Evolutionary conservation across 768 basidiomycete genomes (phyloP), one percentile per base, ranked within the genome.

Genomic region (Scleroderma bovista): DNA sequence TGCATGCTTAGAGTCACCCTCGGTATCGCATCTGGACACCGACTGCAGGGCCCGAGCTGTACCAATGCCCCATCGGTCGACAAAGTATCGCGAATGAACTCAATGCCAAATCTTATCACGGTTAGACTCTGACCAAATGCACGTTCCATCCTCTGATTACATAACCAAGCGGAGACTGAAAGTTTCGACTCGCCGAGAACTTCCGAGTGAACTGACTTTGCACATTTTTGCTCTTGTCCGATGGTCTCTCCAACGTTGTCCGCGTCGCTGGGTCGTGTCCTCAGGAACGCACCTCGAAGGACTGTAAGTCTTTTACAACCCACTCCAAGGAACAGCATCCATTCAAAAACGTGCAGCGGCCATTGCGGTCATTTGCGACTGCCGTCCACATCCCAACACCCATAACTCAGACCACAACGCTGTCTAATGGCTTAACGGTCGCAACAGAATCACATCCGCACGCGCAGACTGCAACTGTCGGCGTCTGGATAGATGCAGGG

Each of bases 401-500:
- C 47, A 75, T 86, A 56, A 96, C 93, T 40, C 84, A 97, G 71
- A 83, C 92, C 52, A 86, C 93, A 23, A 95, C 92, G 6, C 86
- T 99, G 48, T 76, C 90, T 13, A 97, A 96, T 74, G 96, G 96
- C 53, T 76, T 99, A 51, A 95, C 93, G 12, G 85, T 99, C 57
- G 94, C 94, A 44, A 95, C 93, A 2, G 93, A 95, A 70, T 73
- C 88, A 8, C 88, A 93, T 53, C 79, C 90, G 5, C 86, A 90
- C 66, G 86, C 92, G 4, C 88, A 94, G 71, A 98, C 96, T 1
- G 93, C 94, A 7, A 99, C 95, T n/a, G 93, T 97, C 32, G 96
- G 96, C 55, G 87, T 98, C 52, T 99, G 93, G 93, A 95, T 99
- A 61, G 95, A 98, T 67, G 95, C 96, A 51, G 96, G 96, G 56